Conservation (phyloP, 2,329 filamentous ascomycete species). For the Venturia asperata region DNA sequence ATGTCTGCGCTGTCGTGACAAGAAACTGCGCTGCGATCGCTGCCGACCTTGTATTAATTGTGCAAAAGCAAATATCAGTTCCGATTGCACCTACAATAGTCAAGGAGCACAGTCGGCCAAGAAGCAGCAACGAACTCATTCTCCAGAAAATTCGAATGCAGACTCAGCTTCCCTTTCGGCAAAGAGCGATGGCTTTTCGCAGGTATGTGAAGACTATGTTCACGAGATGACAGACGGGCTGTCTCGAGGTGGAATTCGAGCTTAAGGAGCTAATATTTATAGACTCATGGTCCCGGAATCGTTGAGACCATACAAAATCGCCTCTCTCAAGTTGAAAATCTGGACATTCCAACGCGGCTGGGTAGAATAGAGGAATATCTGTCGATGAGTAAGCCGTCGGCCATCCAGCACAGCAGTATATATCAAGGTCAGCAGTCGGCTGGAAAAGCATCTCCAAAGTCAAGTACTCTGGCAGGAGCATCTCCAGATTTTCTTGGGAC, state of each 20-base stretch:
- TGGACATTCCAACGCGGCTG: constrained; percentile 24
- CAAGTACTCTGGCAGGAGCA: constrained; percentile 8
- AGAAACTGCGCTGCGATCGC: constrained; percentile 28
- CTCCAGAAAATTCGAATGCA: not conserved
- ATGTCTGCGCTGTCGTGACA: constrained; percentile 26
- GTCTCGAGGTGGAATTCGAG: not conserved
- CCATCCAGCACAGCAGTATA: constrained; percentile 4
- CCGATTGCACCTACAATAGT: constrained; percentile 22
- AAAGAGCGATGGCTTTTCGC: not conserved
- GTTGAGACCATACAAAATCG: constrained; percentile 10
- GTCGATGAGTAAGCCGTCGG: constrained; percentile 17
- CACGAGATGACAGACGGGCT: not conserved
- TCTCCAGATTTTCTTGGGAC: constrained; percentile 22
- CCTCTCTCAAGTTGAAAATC: not conserved
- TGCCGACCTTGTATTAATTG: constrained; percentile 26
- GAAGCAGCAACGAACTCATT: constrained; percentile 1
- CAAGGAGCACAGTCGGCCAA: not conserved
- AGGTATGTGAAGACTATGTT: not conserved
- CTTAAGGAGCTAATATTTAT: not conserved
- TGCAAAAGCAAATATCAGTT: constrained; percentile 22
- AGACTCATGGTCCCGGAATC: constrained; percentile 3
- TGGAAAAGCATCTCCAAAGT: not conserved
- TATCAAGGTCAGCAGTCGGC: not conserved
- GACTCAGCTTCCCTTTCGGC: not conserved
- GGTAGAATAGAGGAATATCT: constrained; percentile 24